These are phyloP conservation scores for Pyrenochaeta sp. DNA, from an alignment of 2,329 filamentous ascomycete genomes.

Conservation along the genomic window DNA sequence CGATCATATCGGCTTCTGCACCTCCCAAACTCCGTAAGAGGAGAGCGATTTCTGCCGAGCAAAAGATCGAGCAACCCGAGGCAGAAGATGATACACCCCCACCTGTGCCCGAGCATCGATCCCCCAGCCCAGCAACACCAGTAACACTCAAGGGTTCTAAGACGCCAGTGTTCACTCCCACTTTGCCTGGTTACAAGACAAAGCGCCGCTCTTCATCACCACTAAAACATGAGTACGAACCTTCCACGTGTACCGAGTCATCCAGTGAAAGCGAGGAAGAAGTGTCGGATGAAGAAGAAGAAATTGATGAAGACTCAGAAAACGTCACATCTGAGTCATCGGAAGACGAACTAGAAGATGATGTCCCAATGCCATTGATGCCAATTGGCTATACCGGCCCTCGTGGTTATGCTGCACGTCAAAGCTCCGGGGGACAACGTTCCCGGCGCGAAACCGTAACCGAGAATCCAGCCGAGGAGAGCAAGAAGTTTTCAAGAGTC, in stretches of 20 bases:
- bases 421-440: slow-evolving; percentile 17
- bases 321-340: slow-evolving; percentile 59
- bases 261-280: slow-evolving; percentile 65
- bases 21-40: slow-evolving; percentile 41
- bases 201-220: slow-evolving; percentile 85
- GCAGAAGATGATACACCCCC: slow-evolving; percentile 41
- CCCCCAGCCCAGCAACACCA: slow-evolving; percentile 60
- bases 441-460: slow-evolving; percentile 12
- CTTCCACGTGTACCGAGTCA: slow-evolving; percentile 74
- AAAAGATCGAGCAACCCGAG: slow-evolving; percentile 15
- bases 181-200: slow-evolving; percentile 52
- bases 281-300: slow-evolving; percentile 51
- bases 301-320: slow-evolving; percentile 58
- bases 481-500: slow-evolving; percentile 51
- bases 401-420: slow-evolving; percentile 23
- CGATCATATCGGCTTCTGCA: slow-evolving; percentile 35
- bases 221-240: slow-evolving; percentile 95
- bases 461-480: slow-evolving; percentile 32
- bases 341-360: slow-evolving; percentile 65
- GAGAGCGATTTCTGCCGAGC: slow-evolving; percentile 15
- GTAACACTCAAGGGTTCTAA: slow-evolving; percentile 53
- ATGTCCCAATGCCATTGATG: slow-evolving; percentile 48
- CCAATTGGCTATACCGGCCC: slow-evolving; percentile 33
- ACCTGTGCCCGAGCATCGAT: slow-evolving; percentile 60
- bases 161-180: slow-evolving; percentile 59